phyloP scores from a whole-genome alignment of 2,329 filamentous ascomycete species.

The Stenocarpella maydis region DNA sequence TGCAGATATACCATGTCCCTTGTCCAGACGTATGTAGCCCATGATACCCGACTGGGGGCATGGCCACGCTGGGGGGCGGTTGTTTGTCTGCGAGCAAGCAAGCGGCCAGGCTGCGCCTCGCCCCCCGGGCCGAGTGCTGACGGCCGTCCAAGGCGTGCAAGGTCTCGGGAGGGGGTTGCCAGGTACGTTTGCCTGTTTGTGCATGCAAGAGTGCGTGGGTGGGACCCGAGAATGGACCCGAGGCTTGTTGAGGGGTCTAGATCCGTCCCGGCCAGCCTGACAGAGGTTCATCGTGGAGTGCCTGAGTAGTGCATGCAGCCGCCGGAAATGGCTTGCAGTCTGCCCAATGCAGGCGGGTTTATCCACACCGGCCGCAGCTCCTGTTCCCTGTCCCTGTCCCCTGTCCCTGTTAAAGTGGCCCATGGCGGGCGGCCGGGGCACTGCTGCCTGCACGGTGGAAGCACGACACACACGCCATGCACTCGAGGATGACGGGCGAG shows the following conservation, averaged over 20 bases:
- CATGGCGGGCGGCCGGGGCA: conserved; percentile 3
- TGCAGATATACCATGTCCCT: neutral
- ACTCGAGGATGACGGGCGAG: neutral
- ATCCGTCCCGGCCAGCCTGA: neutral
- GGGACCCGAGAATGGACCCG: neutral
- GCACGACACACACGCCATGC: conserved; percentile 11
- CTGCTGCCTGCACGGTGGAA: conserved; percentile 19
- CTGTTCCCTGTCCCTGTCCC: neutral
- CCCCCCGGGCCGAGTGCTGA: conserved; percentile 11
- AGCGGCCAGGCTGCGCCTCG: conserved; percentile 20
- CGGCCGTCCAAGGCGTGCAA: neutral
- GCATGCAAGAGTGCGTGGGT: neutral
- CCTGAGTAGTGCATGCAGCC: conserved; percentile 16
- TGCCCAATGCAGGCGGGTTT: conserved; percentile 18
- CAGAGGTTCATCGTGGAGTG: neutral
- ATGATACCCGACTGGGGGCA: neutral
- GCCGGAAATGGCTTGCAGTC: conserved; percentile 30
- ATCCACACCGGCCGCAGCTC: conserved; percentile 26
- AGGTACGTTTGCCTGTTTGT: neutral
- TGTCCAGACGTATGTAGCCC: neutral
- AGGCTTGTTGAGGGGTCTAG: neutral
- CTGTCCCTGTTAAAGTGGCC: neutral
- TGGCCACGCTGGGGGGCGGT: conserved; percentile 9
- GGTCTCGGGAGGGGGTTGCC: neutral
- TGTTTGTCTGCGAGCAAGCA: conserved; percentile 7